Percentiles rank a stretch among this genome's conserved stretches.
phyloP scores from a whole-genome alignment of 176 grass and related monocot genomes.

The Calamus simplicifolius region DNA sequence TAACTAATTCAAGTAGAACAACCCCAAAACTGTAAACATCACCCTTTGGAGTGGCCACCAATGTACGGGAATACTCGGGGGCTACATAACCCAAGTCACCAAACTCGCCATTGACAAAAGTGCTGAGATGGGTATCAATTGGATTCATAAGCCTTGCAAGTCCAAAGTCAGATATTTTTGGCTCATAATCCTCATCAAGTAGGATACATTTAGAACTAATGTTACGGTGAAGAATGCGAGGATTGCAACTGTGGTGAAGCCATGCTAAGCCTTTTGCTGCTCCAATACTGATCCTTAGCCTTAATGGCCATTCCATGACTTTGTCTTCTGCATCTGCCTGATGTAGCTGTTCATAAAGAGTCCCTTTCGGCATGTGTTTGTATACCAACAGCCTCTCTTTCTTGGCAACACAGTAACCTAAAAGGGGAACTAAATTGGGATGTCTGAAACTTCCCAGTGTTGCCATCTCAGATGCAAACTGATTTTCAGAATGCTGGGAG shows the following conservation, averaged over 20 bases:
- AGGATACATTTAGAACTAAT: conserved; percentile 96
- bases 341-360: conserved; percentile 64
- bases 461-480: conserved; percentile 84
- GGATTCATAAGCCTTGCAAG: conserved; percentile 98
- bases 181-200: conserved; percentile 65
- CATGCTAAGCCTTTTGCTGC: conserved; percentile 70
- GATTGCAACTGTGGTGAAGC: conserved; percentile 95
- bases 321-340: conserved; percentile 18
- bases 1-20: conserved; percentile 84
- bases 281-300: conserved; percentile 84
- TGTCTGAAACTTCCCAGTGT: conserved; percentile 66
- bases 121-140: conserved; percentile 86
- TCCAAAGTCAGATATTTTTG: conserved; percentile 94
- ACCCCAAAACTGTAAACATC: conserved; percentile 85
- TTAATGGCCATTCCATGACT: conserved; percentile 49
- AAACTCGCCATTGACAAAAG: conserved; percentile 86
- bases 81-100: conserved; percentile 91
- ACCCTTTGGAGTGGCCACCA: conserved; percentile 88
- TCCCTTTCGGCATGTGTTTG: conserved; percentile 61
- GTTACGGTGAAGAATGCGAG: conserved; percentile 83
- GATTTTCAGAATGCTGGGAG: conserved; percentile 64
- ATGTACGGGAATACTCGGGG: conserved; percentile 69
- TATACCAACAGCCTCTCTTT: conserved; percentile 90
- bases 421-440: conserved; percentile 69
- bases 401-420: conserved; percentile 87